A percentile compares a stretch with the other conserved stretches of the same genome.
Conservation (phyloP, 345 rosid species). For the Syzygium jambos region DNA sequence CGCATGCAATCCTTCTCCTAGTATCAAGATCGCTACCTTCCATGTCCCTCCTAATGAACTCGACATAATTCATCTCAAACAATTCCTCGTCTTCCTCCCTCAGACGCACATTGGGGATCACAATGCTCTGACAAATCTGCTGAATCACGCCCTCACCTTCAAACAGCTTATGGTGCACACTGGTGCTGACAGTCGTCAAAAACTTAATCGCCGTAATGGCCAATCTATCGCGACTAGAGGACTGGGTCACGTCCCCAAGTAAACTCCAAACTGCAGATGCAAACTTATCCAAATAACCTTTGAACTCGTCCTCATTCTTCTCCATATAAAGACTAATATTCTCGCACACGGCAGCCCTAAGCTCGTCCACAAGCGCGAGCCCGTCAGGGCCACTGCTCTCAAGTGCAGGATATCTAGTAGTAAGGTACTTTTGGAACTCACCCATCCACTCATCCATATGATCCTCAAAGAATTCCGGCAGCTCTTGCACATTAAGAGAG, state of each 20-base stretch:
- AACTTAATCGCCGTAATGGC: slow-evolving; percentile 91
- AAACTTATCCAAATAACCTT: slow-evolving; percentile 56
- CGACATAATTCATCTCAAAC: slow-evolving; percentile 92
- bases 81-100: slow-evolving; percentile 97
- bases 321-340: slow-evolving; percentile 92
- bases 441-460: slow-evolving; percentile 93
- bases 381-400: slow-evolving; percentile 49
- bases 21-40: slow-evolving; percentile 99
- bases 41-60: slow-evolving; percentile 98
- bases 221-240: slow-evolving; percentile 64
- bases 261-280: slow-evolving; percentile 86
- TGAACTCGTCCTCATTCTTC: slow-evolving; percentile 92
- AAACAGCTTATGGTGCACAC: slow-evolving; percentile 89
- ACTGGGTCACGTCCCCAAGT: slow-evolving; percentile 63
- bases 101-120: slow-evolving; percentile 86
- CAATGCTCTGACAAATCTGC: slow-evolving; percentile 84
- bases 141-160: slow-evolving; percentile 63
- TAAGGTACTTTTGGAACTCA: slow-evolving; percentile 73
- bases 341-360: slow-evolving; percentile 85
- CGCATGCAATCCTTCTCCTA: slow-evolving; percentile 97
- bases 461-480: slow-evolving; percentile 96
- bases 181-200: slow-evolving; percentile 86
- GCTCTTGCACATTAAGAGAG: slow-evolving; percentile 79
- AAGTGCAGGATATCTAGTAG: slow-evolving; percentile 43
- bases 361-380: slow-evolving; percentile 49